Base-by-base conservation (phyloP, 2,329 filamentous ascomycete species). In the Beauveria medogensis region DNA sequence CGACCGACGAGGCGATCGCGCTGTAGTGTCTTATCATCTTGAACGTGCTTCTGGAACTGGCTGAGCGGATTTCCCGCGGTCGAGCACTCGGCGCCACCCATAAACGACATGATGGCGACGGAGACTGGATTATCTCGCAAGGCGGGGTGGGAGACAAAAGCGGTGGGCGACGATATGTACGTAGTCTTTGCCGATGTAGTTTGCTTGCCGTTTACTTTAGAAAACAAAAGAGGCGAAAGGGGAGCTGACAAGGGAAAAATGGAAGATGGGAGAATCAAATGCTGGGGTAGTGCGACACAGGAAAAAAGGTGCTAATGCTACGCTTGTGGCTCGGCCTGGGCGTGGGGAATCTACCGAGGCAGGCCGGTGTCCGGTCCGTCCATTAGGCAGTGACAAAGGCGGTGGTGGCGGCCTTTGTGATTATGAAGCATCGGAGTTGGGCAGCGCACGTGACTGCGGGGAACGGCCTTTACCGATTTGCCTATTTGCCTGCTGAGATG, bases 41-140 rank as follows among this genome's bases (percentile, higher is more conserved):
- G 90, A 61, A 94, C 91, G 75, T 97, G 92, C 77, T 99, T 99
- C 65, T 92, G 91, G 74, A 99, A 96, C 80, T 97, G 94, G 72
- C 91, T 93, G 69, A 99, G 86, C 62, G 95, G 94, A 75, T 99
- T 99, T 71, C 89, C 91, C 66, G 90, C 92, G 64, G 94, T 95
- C 61, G 93, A 97, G 82, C 94, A 99, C 79, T 97, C 94, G 68
- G 93, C 92, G 74, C 91, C 91, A 76, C 91, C 90, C 69, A 97
- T 83, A 75, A 99, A 97, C 60, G 93, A 97, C 93, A 99, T 97
- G 67, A 64, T 79, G 68, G 59, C 62, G 63, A 54, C 28, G 41
- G 59, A 22, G 57, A 48, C 52, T 26, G 50, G 47, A 58, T 60
- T 53, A 46, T 59, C 37, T 34, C 46, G 53, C 50, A 57, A 20